phyloP scores from a whole-genome alignment of 768 basidiomycete genomes.

The Hericium rajendrae region DNA sequence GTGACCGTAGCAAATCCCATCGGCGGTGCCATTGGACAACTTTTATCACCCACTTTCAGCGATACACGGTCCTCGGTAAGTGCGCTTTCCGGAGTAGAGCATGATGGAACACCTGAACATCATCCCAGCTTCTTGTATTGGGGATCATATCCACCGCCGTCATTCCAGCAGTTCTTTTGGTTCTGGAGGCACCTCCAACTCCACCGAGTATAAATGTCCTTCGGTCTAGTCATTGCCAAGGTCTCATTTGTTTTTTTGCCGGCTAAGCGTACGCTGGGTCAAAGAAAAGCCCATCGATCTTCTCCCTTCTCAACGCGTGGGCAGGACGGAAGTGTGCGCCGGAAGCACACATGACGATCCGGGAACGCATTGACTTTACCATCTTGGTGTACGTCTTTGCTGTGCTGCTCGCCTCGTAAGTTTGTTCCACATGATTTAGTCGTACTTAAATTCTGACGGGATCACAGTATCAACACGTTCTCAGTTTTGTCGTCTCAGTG shows the following conservation, averaged over 20 bases:
- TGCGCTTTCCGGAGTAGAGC: neutral
- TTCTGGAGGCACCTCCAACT: conserved; percentile 53
- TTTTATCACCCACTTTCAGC: conserved; percentile 52
- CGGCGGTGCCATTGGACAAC: conserved; percentile 63
- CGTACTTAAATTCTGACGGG: neutral
- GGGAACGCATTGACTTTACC: conserved; percentile 63
- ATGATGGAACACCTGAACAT: neutral
- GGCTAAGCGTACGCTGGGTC: too few relatives aligned
- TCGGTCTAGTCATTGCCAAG: neutral
- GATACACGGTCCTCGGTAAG: conserved; percentile 46
- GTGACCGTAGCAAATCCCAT: conserved; percentile 52
- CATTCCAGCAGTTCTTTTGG: conserved; percentile 47
- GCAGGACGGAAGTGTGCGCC: conserved; percentile 29
- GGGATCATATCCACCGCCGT: conserved; percentile 61
- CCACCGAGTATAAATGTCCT: conserved; percentile 55
- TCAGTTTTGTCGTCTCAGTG: conserved; percentile 58
- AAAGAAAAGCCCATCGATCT: conserved; percentile 42
- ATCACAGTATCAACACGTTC: conserved; percentile 48
- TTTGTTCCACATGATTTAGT: conserved; percentile 6
- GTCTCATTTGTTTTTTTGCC: too few relatives aligned
- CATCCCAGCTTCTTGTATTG: conserved; percentile 55
- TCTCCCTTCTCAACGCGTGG: conserved; percentile 45
- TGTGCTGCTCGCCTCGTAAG: conserved; percentile 53
- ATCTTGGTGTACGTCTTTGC: conserved; percentile 56
- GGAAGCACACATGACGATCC: conserved; percentile 47